A percentile compares a stretch with the other conserved stretches of the same genome.
Evolutionary conservation across 1,284 basidiomycete species (phyloP).

Genomic region (Irpex rosettiformis): DNA sequence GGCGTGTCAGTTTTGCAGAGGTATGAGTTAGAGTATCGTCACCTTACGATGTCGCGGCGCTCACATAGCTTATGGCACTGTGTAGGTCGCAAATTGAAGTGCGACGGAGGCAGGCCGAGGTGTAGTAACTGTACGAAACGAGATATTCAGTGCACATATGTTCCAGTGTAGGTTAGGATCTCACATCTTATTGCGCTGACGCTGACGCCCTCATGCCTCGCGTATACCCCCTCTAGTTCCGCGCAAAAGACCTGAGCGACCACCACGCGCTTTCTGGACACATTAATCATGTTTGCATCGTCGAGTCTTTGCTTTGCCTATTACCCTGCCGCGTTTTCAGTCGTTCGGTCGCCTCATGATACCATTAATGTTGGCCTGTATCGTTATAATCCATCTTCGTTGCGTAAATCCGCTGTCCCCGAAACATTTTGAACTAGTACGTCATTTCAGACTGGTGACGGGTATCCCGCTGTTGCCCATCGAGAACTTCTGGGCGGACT

Average conservation of each 20-base stretch:
- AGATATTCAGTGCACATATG: slow-evolving; percentile 27
- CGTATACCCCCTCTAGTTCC: slow-evolving; percentile 10
- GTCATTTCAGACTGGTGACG: not conserved
- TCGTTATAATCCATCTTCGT: not conserved
- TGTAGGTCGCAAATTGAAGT: slow-evolving; percentile 30
- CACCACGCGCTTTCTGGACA: not conserved
- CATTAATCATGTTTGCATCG: not conserved
- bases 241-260: slow-evolving; percentile 16
- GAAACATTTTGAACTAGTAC: not conserved
- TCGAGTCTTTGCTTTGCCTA: not conserved
- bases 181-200: slow-evolving; percentile 8
- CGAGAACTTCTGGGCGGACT: not conserved
- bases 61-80: slow-evolving; percentile 2
- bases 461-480: not conserved
- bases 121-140: slow-evolving; percentile 30
- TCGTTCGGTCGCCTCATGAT: not conserved
- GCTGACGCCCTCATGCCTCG: slow-evolving; percentile 4
- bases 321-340: not conserved
- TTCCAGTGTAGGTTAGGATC: slow-evolving; percentile 26
- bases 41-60: not conserved
- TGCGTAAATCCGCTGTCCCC: not conserved
- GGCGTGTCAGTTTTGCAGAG: slow-evolving; percentile 29
- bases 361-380: not conserved
- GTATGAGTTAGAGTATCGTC: slow-evolving; percentile 10
- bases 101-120: slow-evolving; percentile 27